Evolutionary conservation across 1,139 yeast genomes (phyloP), one percentile per base, ranked within the genome.

Genomic region (Chernovozyma aurita): DNA sequence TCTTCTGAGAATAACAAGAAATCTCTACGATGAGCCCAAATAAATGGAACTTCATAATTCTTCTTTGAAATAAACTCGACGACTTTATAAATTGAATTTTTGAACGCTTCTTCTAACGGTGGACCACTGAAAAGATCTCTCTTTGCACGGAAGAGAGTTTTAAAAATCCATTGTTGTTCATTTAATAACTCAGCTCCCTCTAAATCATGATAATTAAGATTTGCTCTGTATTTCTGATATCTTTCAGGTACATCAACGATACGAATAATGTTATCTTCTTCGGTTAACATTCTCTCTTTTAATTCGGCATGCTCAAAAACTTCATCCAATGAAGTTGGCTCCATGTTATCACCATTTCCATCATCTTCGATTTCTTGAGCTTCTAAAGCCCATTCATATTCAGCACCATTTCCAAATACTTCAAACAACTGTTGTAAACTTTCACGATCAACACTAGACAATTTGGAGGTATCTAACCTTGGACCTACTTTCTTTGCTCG

Each of bases 381-480:
- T 51, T 87, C 97, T 41, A 94, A 70, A 2, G 98, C 98, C 97
- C 97, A 92, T 43, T 87, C 97, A 59, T 92, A 92, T 56, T 90
- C 97, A 42, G 83, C 92, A 32, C 98, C 99, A 57, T 88, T 94
- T 43, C 99, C 99, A 55, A 92, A 92, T 8, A 92, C 90, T 58
- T 92, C 98, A 53, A 80, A 88, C 51, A 92, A 76, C 56, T 92
- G 97, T 49, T 87, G 95, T 45, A 90, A 76, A 57, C 88, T 86
- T 53, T 92, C 98, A 43, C 95, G 83, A 50, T 94, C 96, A 31
- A 92, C 83, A 35, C 81, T 87, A 1, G 86, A 77, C 34, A 84
- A 70, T 45, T 82, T 81, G 8, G 82, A 70, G 21, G 85, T 65
- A 45, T 70, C 76, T 42, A 70, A 54, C 38, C 63, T 53, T 13